A percentile compares a stretch with the other conserved stretches of the same genome.
Conservation (phyloP, 768 basidiomycete species). For the Lactarius akahatsu region DNA sequence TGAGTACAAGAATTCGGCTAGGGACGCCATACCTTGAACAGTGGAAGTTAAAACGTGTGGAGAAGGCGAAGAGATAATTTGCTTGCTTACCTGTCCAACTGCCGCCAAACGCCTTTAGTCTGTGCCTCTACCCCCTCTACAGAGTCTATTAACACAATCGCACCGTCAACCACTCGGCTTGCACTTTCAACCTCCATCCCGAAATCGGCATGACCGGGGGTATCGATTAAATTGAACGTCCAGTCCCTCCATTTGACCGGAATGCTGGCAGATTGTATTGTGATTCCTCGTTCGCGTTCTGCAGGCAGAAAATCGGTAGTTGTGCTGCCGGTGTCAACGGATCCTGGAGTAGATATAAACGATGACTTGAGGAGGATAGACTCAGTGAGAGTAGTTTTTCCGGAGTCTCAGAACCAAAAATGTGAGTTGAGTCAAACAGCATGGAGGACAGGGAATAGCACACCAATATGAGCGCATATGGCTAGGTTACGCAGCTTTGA, state of each 20-base stretch:
- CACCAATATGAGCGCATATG: conserved; percentile 87
- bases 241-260: conserved; percentile 83
- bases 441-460: conserved; percentile 24
- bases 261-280: conserved; percentile 89
- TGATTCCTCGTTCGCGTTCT: conserved; percentile 87
- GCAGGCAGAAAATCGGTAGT: conserved; percentile 89
- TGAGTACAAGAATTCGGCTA: conserved; percentile 77
- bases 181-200: conserved; percentile 97
- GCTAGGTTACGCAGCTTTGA: conserved; percentile 71
- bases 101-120: conserved; percentile 85
- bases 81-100: conserved; percentile 72
- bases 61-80: conserved; percentile 26
- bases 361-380: conserved; percentile 77
- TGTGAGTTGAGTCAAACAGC: conserved; percentile 15
- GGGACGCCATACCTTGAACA: conserved; percentile 68
- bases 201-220: conserved; percentile 91
- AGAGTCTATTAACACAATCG: conserved; percentile 83
- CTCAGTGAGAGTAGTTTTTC: conserved; percentile 87
- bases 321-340: conserved; percentile 88
- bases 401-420: conserved; percentile 59
- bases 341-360: conserved; percentile 70
- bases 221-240: conserved; percentile 87
- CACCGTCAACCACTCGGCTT: conserved; percentile 86
- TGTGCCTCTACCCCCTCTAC: conserved; percentile 92
- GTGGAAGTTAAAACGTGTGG: conserved; percentile 6